phyloP scores from a whole-genome alignment of 2,329 filamentous ascomycete species.

The Neonectria sp. region DNA sequence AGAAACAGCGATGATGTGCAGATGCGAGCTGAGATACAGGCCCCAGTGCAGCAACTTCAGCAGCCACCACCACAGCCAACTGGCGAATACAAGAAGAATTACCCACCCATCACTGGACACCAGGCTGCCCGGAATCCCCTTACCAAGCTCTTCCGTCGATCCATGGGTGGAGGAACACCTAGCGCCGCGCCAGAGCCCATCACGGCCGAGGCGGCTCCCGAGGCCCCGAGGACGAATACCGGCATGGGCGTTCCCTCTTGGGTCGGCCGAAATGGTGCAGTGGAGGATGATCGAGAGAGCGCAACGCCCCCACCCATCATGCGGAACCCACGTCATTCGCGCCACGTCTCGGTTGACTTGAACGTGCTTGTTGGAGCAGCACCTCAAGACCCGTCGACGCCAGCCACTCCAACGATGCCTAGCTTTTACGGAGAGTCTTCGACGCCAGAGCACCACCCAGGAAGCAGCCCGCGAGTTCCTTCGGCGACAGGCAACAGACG shows the following conservation, averaged over 20 bases:
- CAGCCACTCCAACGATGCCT: constrained; percentile 38
- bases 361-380: constrained; percentile 25
- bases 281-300: constrained; percentile 62
- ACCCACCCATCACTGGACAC: constrained; percentile 66
- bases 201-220: constrained; percentile 32
- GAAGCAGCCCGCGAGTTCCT: constrained; percentile 34
- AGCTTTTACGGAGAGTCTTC: constrained; percentile 19
- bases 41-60: constrained; percentile 46
- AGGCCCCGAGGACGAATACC: constrained; percentile 39
- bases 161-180: constrained; percentile 55
- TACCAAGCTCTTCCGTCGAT: constrained; percentile 67
- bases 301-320: constrained; percentile 71
- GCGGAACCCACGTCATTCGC: constrained; percentile 58
- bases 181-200: constrained; percentile 27
- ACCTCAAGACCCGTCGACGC: constrained; percentile 35
- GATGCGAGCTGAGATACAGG: constrained; percentile 44
- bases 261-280: constrained; percentile 52
- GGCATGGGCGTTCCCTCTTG: constrained; percentile 59
- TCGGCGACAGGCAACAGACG: constrained; percentile 49
- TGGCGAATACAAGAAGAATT: constrained; percentile 56
- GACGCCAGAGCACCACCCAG: constrained; percentile 32
- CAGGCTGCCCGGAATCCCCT: constrained; percentile 61
- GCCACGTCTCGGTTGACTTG: constrained; percentile 46
- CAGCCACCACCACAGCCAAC: constrained; percentile 27
- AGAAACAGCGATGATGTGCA: constrained; percentile 52